These are phyloP conservation scores for Rhodotorula graminis DNA, from an alignment of 768 basidiomycete species.

Conservation along the genomic window DNA sequence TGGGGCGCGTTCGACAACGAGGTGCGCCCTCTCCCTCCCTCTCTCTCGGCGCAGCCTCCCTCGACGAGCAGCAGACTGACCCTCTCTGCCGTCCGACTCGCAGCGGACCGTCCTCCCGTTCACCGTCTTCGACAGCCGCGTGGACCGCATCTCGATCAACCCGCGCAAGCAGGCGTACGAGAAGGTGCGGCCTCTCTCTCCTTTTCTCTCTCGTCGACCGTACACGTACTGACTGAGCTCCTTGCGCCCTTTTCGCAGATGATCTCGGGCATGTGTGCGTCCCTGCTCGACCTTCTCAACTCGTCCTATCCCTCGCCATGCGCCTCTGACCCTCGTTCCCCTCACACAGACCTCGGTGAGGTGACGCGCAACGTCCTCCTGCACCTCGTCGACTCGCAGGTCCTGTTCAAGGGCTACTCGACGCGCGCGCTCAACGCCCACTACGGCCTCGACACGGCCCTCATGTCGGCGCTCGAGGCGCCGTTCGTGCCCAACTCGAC, in stretches of 20 bases:
- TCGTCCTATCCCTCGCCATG: neutral
- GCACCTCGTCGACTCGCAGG: constrained; percentile 55
- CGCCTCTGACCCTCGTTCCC: neutral
- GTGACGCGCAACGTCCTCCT: constrained; percentile 79
- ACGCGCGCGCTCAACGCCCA: constrained; percentile 72
- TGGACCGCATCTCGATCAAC: constrained; percentile 92
- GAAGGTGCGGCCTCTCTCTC: constrained; percentile 91
- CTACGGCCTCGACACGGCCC: constrained; percentile 91
- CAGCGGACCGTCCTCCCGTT: constrained; percentile 77
- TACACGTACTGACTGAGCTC: neutral
- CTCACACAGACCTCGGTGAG: constrained; percentile 63
- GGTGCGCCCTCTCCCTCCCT: constrained; percentile 50
- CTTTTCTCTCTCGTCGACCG: neutral
- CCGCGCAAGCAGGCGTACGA: constrained; percentile 84
- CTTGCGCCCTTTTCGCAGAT: constrained; percentile 55
- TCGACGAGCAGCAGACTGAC: constrained; percentile 1
- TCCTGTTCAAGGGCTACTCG: constrained; percentile 73
- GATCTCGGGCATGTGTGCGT: constrained; percentile 82
- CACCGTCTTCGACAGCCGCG: constrained; percentile 82
- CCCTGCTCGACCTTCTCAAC: constrained; percentile 35
- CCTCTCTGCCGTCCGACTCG: neutral
- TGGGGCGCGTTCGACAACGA: constrained; percentile 98
- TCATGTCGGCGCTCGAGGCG: constrained; percentile 43
- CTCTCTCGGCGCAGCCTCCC: neutral
- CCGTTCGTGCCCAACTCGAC: constrained; percentile 32